Base-by-base conservation (phyloP, 2,329 filamentous ascomycete species). In the Chrysosporium keratinophilum region DNA sequence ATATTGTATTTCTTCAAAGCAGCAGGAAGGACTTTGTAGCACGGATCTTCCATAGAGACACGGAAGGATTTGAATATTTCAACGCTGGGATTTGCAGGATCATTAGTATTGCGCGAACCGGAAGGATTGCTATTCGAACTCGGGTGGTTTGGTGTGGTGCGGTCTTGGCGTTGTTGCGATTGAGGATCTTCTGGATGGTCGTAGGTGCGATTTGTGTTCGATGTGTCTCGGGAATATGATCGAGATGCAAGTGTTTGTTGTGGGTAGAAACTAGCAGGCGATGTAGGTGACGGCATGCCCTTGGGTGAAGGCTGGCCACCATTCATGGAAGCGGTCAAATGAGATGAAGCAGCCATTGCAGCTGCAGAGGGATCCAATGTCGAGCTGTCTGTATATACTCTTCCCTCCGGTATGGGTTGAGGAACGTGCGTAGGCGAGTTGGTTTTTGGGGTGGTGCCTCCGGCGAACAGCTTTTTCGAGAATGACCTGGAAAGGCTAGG, bases 11-110 rank as follows among this genome's bases (percentile, higher is more conserved):
- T 95, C 68, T 94, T 94, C 15, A 98, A 79, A 1, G 93, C 93
- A 14, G 94, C 93, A 1, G 93, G 93, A 1, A 98, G 78, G 28
- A 98, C 93, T 68, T 96, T 96, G 74, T 95, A 87, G 73, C 93
- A 98, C 2, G 93, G 93, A 65, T 98, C 93, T 62, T 98, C 93
- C 80, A 97, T 94, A 67, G 87, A 93, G 58, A 98, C 93, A 39
- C 91, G 84, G 79, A 98, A 98, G 1, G 88, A 95, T 69, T 98
- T 98, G 82, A 97, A 97, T 56, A 98, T 96, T 70, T 98, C 93
- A 56, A 96, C 90, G 40, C 70, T 74, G 14, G 70, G 70, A 6
- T 70, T 69, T 45, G 66, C 59, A 28, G 58, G 31, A 23, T 60
- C 58, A 5, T 17, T 48, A 63, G 61, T 31, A 63, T 60, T 19